Percentiles rank a stretch among this genome's conserved stretches.
phyloP scores from a whole-genome alignment of 139 green algal species.

The Nannochloris sp. region DNA sequence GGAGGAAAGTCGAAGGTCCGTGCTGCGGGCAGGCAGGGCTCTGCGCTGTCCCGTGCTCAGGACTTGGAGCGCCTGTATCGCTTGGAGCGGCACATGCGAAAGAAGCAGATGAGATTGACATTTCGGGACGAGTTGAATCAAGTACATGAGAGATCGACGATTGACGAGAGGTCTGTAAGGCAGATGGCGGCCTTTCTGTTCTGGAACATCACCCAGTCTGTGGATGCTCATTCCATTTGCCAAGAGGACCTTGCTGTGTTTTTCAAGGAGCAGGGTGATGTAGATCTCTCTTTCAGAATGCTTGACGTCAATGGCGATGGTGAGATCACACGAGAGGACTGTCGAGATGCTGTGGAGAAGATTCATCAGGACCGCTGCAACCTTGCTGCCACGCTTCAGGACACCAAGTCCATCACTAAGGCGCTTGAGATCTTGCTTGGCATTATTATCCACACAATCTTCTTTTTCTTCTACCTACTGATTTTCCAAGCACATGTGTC shows the following conservation, averaged over 20 bases:
- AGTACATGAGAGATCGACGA: slow-evolving; percentile 13
- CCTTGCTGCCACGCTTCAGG: slow-evolving; percentile 60
- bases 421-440: slow-evolving; percentile 53
- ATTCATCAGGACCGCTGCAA: slow-evolving; percentile 50
- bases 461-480: slow-evolving; percentile 1
- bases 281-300: slow-evolving; percentile 40
- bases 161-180: slow-evolving; percentile 46
- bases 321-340: slow-evolving; percentile 26
- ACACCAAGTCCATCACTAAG: slow-evolving; percentile 29
- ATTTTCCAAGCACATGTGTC: background rate
- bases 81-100: slow-evolving; percentile 49
- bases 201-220: slow-evolving; percentile 46
- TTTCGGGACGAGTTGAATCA: slow-evolving; percentile 40
- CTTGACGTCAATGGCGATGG: slow-evolving; percentile 49
- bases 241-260: slow-evolving; percentile 47
- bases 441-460: slow-evolving; percentile 27
- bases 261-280: slow-evolving; percentile 28
- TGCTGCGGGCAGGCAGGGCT: background rate
- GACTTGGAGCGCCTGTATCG: slow-evolving; percentile 12
- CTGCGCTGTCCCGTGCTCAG: background rate
- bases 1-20: background rate
- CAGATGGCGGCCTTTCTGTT: slow-evolving; percentile 46
- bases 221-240: slow-evolving; percentile 31
- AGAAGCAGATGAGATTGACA: slow-evolving; percentile 44
- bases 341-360: slow-evolving; percentile 7